These are phyloP conservation scores for Astrothelium subdiscretum DNA, from an alignment of 495 filamentous ascomycete genomes.

Conservation along the genomic window DNA sequence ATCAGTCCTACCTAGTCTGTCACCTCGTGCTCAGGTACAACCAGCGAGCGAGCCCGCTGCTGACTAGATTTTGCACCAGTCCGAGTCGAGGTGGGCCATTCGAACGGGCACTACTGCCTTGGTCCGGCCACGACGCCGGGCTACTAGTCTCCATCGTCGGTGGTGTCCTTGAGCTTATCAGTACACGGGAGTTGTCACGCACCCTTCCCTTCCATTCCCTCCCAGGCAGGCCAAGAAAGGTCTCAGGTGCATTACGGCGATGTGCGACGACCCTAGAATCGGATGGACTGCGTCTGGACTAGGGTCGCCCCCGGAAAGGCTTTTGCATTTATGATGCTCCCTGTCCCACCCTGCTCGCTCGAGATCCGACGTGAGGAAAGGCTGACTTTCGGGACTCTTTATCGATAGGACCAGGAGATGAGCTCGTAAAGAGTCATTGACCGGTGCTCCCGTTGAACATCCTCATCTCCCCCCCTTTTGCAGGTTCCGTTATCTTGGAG, in stretches of 20 bases:
- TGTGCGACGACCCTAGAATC: background rate
- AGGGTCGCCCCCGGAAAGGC: background rate
- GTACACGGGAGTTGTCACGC: background rate
- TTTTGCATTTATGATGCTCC: background rate
- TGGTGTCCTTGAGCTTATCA: background rate
- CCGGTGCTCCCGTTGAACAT: background rate
- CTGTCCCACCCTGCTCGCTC: background rate
- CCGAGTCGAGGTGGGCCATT: background rate
- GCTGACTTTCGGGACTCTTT: background rate
- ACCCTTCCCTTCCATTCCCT: background rate
- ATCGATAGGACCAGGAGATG: background rate
- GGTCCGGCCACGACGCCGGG: no score
- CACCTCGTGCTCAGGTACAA: background rate
- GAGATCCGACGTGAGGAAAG: background rate
- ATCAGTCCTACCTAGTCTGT: background rate
- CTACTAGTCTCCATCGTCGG: background rate
- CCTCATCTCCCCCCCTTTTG: background rate
- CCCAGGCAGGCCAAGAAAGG: background rate
- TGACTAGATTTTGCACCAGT: background rate
- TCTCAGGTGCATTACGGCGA: background rate
- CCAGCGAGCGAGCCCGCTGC: background rate
- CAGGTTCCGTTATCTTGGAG: background rate
- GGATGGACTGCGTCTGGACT: background rate
- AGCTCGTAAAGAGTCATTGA: background rate
- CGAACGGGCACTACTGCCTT: background rate